Base-by-base conservation (phyloP, 345 rosid species). In the Anacardium occidentale region DNA sequence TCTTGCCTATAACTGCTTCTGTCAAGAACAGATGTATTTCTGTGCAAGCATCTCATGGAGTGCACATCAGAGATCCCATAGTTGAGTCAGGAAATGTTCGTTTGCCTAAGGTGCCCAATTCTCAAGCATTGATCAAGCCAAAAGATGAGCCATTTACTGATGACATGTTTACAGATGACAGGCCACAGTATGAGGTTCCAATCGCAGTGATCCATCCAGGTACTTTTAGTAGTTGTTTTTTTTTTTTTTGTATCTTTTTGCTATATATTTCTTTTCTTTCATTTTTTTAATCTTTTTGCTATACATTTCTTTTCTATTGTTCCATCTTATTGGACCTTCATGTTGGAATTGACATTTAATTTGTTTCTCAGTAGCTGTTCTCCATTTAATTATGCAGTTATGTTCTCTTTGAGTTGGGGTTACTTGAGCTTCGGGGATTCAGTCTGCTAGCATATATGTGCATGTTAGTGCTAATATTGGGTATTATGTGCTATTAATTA, bases 151-250 rank as follows among this genome's bases (percentile, higher is more conserved):
- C 90, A 1, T 76, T 55, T 68, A 74, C 82, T 3, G 32, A 29
- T 29, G 32, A 29, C 32, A 29, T 29, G 32, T 3, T 29, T 29
- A 29, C 3, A 32, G 86, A 79, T 69, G 84, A 83, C 7, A 53
- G 75, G 63, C 80, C 74, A 8, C 71, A 62, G 47, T 69, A 74
- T 69, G 86, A 81, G 72, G 74, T 70, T 81, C 92, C 91, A 52
- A 71, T 84, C 77, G 81, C 86, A 1, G 74, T 83, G 14, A 73
- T 88, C 65, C 82, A 22, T 70, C 89, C 93, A 73, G 89, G 96
- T 90, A 78, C 42, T 47, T 10, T 32, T 71, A 32, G 21, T 22
- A 7, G 12, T 20, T n/a, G 0, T 42, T 47, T 55, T 42, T 18
- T 29, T 14, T 29, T n/a, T 48, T 73, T n/a, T 18, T 10, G 5